phyloP scores from a whole-genome alignment of 2,329 filamentous ascomycete species.

The Fusarium pseudograminearum region DNA sequence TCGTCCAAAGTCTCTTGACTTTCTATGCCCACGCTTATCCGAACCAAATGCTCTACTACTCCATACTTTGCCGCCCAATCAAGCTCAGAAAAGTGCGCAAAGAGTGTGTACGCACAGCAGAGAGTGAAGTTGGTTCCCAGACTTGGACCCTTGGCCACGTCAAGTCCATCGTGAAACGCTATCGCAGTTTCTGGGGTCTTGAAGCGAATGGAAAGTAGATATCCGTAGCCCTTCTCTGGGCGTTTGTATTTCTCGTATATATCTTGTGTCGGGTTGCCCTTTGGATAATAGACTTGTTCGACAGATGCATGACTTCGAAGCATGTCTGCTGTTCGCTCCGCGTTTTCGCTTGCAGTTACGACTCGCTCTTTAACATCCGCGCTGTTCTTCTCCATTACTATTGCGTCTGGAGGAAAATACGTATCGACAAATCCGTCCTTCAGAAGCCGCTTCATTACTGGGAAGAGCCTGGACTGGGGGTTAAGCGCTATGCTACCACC shows the following conservation, averaged over 20 bases:
- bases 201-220: slow-evolving; percentile 64
- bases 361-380: slow-evolving; percentile 53
- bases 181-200: slow-evolving; percentile 50
- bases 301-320: slow-evolving; percentile 42
- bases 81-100: slow-evolving; percentile 55
- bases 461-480: slow-evolving; percentile 54
- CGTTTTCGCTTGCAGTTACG: slow-evolving; percentile 43
- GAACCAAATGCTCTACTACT: slow-evolving; percentile 55
- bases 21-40: slow-evolving; percentile 61
- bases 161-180: slow-evolving; percentile 62
- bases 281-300: slow-evolving; percentile 57
- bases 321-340: slow-evolving; percentile 46
- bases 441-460: slow-evolving; percentile 45
- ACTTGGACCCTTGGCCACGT: slow-evolving; percentile 63
- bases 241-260: slow-evolving; percentile 50
- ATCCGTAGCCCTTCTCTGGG: slow-evolving; percentile 61
- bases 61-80: slow-evolving; percentile 56
- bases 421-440: slow-evolving; percentile 38
- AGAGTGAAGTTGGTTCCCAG: slow-evolving; percentile 64
- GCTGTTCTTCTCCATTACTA: slow-evolving; percentile 56
- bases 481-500: slow-evolving; percentile 61
- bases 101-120: slow-evolving; percentile 55
- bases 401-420: slow-evolving; percentile 44
- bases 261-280: slow-evolving; percentile 53
- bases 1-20: slow-evolving; percentile 47